Evolutionary conservation across 2,329 filamentous ascomycete species (phyloP).

Genomic region (Rutstroemia sydowiana): DNA sequence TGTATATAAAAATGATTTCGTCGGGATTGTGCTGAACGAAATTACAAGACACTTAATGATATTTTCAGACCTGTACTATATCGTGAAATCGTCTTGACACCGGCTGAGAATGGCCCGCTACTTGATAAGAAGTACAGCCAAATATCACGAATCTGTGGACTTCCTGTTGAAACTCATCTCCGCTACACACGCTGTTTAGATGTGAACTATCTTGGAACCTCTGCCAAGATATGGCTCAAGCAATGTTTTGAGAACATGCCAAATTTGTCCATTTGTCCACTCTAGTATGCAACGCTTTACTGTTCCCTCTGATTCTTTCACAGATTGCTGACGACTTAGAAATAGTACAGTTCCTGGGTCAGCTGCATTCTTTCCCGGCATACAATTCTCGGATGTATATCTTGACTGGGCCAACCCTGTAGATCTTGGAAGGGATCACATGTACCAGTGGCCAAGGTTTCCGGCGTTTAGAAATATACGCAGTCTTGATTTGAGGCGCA

Average conservation of each 20-base stretch:
- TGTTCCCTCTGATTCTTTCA: background rate
- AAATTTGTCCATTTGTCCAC: background rate
- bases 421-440: fast-evolving
- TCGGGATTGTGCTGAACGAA: background rate
- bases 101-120: too few relatives aligned
- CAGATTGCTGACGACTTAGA: background rate
- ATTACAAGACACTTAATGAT: slow-evolving; percentile 2
- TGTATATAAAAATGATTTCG: background rate
- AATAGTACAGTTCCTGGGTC: background rate
- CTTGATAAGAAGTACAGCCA: background rate
- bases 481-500: background rate
- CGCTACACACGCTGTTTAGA: background rate
- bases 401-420: background rate
- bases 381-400: background rate
- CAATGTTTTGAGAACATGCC: background rate
- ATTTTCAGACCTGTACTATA: background rate
- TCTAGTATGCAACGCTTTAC: background rate
- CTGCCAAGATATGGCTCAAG: background rate
- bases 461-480: background rate
- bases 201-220: background rate
- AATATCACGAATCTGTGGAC: background rate
- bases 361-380: background rate
- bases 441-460: background rate
- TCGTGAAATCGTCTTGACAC: background rate
- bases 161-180: background rate